These are phyloP conservation scores for Syzygium malaccense DNA, from an alignment of 441 rosid genomes.

Conservation along the genomic window DNA sequence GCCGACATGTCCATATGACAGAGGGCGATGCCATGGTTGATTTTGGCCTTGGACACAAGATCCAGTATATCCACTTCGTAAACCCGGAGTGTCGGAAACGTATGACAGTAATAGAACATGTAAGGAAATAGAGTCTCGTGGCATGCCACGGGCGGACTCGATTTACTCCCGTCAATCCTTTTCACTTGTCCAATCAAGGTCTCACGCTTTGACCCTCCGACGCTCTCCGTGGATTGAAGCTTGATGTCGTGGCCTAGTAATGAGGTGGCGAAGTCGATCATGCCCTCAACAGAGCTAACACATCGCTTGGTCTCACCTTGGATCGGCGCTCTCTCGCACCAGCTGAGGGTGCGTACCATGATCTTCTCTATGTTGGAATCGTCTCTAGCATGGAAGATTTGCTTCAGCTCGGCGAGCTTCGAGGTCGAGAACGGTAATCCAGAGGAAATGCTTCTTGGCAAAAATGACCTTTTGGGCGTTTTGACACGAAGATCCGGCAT, in stretches of 20 bases:
- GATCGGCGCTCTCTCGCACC: background rate
- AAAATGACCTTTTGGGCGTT: background rate
- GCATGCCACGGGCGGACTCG: background rate
- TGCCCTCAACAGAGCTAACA: background rate
- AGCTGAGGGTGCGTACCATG: background rate
- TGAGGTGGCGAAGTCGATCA: background rate
- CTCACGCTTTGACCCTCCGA: background rate
- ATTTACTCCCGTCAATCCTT: background rate
- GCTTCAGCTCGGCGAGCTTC: background rate
- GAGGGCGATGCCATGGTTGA: background rate
- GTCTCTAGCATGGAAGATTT: background rate
- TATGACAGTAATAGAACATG: background rate
- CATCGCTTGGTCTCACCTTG: background rate
- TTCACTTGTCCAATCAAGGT: background rate
- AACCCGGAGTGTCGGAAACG: background rate
- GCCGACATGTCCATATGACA: background rate
- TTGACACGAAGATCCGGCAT: background rate
- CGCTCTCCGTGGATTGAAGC: background rate
- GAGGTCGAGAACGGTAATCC: background rate
- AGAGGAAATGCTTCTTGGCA: background rate
- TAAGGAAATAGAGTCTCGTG: background rate
- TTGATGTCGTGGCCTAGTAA: background rate
- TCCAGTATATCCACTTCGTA: background rate
- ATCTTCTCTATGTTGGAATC: background rate
- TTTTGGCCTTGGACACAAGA: background rate